Evolutionary conservation across 176 grass and related monocot genomes (phyloP), one percentile per base, ranked within the genome.

Genomic region (Aegilops longissima): DNA sequence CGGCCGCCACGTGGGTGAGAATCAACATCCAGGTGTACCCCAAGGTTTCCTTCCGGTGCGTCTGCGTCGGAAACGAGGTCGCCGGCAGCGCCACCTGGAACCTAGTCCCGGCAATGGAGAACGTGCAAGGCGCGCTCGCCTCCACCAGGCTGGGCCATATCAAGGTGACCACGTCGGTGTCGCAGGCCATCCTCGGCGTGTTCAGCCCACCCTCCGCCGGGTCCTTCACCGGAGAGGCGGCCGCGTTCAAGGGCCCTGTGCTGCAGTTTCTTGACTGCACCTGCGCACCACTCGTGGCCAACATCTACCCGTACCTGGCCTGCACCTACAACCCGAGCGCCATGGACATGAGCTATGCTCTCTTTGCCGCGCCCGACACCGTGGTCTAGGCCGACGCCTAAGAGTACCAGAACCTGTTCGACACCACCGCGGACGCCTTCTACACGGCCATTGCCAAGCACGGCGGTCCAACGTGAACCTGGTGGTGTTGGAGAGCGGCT

Each of bases 371-470:
- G 0, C 1, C 68, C 0, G 86, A 74, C 27, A 84, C 84, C 17
- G 77, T 94, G 8, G 84, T 93, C 31, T 83, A 88, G 80, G 92
- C 93, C 38, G 84, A 88, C 9, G 62, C 23, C 1, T 91, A 84
- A 71, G 79, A 79, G 12, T 97, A 97, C 84, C 81, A 92, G 45
- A 92, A 94, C 88, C 90, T 94, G 0, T 94, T 97, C 80, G 92
- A 97, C 77, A 87, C 92, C 14, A 89, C 80, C 3, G 81, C 94
- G 13, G 92, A 94, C 76, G 88, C 90, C 1, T 80, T 92, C 70
- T 94, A 94, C 86, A 7, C 71, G 0, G 92, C 95, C 1, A 88
- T 97, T 78, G 77, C 23, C 12, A 82, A 20, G 42, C 61, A 82
- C 34, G 84, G 86, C 61, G 87, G 82, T 4, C 52, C 61, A 81